Conservation (phyloP, 306 rosid species). For the Hippophae rhamnoides region DNA sequence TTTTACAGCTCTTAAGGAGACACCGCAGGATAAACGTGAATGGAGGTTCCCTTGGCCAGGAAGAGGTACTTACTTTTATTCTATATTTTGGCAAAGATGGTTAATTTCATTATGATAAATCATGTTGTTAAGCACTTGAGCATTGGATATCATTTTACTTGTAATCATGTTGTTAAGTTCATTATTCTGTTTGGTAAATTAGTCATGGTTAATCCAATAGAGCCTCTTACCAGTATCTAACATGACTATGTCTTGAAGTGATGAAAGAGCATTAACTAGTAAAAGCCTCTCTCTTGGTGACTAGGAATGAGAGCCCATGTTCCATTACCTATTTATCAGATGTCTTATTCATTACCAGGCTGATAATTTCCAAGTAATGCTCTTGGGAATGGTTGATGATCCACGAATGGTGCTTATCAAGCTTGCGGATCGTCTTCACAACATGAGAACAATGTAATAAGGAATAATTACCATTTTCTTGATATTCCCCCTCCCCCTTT, state of each 20-base stretch:
- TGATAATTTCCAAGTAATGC: constrained; percentile 83
- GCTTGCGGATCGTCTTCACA: constrained; percentile 99
- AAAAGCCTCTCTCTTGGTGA: background rate
- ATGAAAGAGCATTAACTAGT: background rate
- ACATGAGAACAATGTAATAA: constrained; percentile 92
- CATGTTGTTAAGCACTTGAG: background rate
- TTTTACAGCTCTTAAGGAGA: constrained; percentile 73
- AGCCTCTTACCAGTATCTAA: background rate
- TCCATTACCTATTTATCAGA: constrained; percentile 29
- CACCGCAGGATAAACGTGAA: constrained; percentile 65
- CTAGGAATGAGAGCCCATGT: constrained; percentile 12
- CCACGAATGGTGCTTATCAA: constrained; percentile 96
- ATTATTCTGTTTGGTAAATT: background rate
- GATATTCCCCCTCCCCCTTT: background rate
- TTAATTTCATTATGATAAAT: constrained; percentile 1
- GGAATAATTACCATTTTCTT: constrained; percentile 19
- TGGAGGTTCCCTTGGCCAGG: constrained; percentile 63
- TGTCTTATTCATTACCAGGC: constrained; percentile 52
- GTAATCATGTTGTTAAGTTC: too few relatives aligned
- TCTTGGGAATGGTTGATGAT: constrained; percentile 99
- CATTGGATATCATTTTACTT: background rate
- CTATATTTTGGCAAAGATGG: background rate
- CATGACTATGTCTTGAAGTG: background rate
- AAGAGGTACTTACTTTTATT: constrained; percentile 57
- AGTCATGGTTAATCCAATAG: constrained; percentile 13